Conservation (phyloP, 164 flowering plant genomes). For the Vitis rupestris region DNA sequence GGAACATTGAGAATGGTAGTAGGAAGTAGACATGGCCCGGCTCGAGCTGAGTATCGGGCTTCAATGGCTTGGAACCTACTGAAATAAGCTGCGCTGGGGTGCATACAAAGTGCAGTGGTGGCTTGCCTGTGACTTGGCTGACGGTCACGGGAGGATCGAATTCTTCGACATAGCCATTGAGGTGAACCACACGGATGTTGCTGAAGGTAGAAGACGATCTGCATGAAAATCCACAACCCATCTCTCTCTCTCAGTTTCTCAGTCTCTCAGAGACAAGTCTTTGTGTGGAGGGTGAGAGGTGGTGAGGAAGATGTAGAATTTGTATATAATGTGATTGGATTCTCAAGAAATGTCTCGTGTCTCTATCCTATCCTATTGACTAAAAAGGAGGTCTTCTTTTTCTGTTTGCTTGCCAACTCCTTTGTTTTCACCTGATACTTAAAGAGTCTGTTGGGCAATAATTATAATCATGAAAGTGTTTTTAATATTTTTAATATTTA, state of each 20-base stretch:
- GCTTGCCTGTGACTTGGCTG: conserved; percentile 25
- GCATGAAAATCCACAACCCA: conserved; percentile 21
- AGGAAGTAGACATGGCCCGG: conserved; percentile 38
- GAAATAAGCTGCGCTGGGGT: conserved; percentile 34
- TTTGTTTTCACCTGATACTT: too few species aligned
- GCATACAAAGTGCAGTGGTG: conserved; percentile 34
- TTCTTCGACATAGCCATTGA: conserved; percentile 39
- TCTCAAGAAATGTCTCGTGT: too few species aligned
- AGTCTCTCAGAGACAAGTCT: too few species aligned
- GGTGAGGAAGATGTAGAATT: too few species aligned
- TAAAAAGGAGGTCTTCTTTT: too few species aligned
- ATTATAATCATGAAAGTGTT: too few species aligned
- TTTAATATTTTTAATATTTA: too few species aligned
- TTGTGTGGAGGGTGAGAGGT: too few species aligned
- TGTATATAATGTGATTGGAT: too few species aligned
- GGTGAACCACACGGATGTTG: conserved; percentile 34
- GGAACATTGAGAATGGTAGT: conserved; percentile 32
- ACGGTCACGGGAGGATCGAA: conserved; percentile 34
- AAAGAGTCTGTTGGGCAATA: too few species aligned
- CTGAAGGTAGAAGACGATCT: conserved; percentile 2
- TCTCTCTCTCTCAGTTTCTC: conserved; percentile 14
- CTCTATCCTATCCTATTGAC: too few species aligned
- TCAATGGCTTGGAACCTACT: conserved; percentile 18
- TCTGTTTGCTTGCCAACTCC: too few species aligned
- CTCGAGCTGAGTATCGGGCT: conserved; percentile 24